A percentile compares a stretch with the other conserved stretches of the same genome.
Conservation (phyloP, 306 rosid species). For the Casuarina cunninghamiana region DNA sequence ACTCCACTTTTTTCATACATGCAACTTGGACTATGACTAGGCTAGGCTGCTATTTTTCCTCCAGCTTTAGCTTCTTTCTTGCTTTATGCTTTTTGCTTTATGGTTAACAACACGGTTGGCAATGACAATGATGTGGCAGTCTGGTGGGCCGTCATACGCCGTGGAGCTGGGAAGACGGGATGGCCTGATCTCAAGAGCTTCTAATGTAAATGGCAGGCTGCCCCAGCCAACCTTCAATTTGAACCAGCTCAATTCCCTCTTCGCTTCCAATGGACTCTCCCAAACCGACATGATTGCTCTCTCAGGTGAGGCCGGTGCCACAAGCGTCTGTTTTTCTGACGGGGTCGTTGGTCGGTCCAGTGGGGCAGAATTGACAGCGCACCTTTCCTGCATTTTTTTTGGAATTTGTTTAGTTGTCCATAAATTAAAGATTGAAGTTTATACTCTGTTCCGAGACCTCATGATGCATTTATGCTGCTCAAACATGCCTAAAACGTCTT, state of each 20-base stretch:
- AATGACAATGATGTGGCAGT: constrained; percentile 35
- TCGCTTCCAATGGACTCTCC: constrained; percentile 49
- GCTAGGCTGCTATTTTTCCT: not conserved
- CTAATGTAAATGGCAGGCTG: constrained; percentile 60
- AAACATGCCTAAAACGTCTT: not conserved
- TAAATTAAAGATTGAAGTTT: too few species aligned
- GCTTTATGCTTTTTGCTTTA: not conserved
- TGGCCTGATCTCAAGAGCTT: constrained; percentile 55
- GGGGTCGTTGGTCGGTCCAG: not conserved
- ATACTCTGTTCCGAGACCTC: too few species aligned
- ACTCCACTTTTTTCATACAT: not conserved
- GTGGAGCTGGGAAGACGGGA: constrained; percentile 86
- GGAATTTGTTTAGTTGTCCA: not conserved
- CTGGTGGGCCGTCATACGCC: constrained; percentile 71
- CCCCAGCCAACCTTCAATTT: constrained; percentile 60
- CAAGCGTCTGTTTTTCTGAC: not conserved
- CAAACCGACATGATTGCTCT: constrained; percentile 81
- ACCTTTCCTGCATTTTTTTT: not conserved
- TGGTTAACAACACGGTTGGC: too few species aligned
- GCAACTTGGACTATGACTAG: not conserved
- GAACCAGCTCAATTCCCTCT: constrained; percentile 67
- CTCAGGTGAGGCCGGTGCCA: constrained; percentile 51
- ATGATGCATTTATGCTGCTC: not conserved
- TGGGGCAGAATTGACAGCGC: too few species aligned
- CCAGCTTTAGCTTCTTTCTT: not conserved